Conservation (phyloP, 306 rosid species). For the peach (Prunus persica) region Prunus_persica_NCBIv2 NC_034011.1:21099001-21099500, state of each 20-base stretch:
- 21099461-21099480: slow-evolving; percentile 22
- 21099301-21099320: slow-evolving; percentile 19
- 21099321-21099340: slow-evolving; percentile 15
- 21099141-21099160: too few species aligned
- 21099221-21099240: too few species aligned
- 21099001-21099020: too few species aligned
- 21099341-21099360: not conserved
- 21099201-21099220: too few species aligned
- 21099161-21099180: too few species aligned
- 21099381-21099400: slow-evolving; percentile 24
- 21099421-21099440: slow-evolving; percentile 25
- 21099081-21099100: too few species aligned
- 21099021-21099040: too few species aligned
- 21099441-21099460: slow-evolving; percentile 31
- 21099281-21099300: slow-evolving; percentile 22
- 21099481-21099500: slow-evolving; percentile 7
- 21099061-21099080: too few species aligned
- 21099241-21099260: not conserved
- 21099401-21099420: slow-evolving; percentile 3
- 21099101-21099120: too few species aligned
- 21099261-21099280: slow-evolving; percentile 5
- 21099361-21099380: not conserved
- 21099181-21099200: too few species aligned
- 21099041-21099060: too few species aligned
- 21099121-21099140: too few species aligned